phyloP scores from a whole-genome alignment of 2,329 filamentous ascomycete species.

The Nemania sp. region DNA sequence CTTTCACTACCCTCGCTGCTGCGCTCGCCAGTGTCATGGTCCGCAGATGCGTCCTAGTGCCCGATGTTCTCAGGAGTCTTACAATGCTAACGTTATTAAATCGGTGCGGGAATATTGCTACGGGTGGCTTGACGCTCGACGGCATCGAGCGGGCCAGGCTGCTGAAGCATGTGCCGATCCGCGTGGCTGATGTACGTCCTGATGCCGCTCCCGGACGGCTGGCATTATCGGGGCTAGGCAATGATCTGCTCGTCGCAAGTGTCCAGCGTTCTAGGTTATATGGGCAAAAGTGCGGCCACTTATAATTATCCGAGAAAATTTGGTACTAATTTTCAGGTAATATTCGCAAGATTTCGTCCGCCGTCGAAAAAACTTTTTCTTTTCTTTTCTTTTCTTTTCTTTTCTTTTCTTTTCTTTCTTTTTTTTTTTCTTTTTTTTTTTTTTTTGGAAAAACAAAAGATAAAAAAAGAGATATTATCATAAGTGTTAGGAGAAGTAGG shows the following conservation, averaged over 20 bases:
- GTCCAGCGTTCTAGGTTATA: background rate
- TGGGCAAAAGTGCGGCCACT: too few relatives aligned
- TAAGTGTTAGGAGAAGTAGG: too few relatives aligned
- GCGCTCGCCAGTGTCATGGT: background rate
- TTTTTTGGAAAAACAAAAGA: too few relatives aligned
- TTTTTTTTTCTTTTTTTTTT: too few relatives aligned
- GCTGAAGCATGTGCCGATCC: background rate
- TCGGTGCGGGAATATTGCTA: background rate
- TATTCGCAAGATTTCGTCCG: too few relatives aligned
- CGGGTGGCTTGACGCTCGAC: background rate
- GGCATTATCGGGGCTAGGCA: background rate
- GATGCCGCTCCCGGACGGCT: background rate
- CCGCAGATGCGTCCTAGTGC: background rate
- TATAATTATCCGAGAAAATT: too few relatives aligned
- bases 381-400: too few relatives aligned
- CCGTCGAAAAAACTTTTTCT: too few relatives aligned
- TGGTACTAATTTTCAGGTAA: too few relatives aligned
- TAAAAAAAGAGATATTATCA: too few relatives aligned
- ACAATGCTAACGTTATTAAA: background rate
- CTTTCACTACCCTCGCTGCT: background rate
- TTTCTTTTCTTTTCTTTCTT: too few relatives aligned
- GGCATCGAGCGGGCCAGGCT: background rate
- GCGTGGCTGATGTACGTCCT: background rate
- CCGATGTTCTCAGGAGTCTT: background rate
- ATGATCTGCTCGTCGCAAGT: background rate